phyloP scores from a whole-genome alignment of 2,329 filamentous ascomycete species.

The Xylariaceae sp. region DNA sequence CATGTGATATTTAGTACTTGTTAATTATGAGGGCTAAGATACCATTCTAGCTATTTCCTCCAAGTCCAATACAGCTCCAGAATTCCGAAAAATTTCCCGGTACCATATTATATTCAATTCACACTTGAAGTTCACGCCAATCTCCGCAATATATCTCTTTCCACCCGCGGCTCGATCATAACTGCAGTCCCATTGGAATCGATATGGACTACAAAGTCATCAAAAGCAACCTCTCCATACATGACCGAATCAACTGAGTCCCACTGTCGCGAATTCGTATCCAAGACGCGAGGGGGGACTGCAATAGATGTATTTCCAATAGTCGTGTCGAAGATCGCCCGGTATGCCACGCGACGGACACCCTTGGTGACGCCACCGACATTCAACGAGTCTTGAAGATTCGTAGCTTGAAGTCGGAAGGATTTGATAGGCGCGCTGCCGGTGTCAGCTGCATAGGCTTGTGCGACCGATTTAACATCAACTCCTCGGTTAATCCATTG shows the following conservation, averaged over 20 bases:
- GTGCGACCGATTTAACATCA: conserved; percentile 6
- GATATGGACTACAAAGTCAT: conserved; percentile 20
- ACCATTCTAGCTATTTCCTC: no score
- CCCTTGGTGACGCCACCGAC: background rate
- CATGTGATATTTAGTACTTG: no score
- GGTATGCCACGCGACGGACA: conserved; percentile 10
- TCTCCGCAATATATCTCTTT: conserved; percentile 13
- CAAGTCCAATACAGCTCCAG: no score
- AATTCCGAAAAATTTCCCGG: no score
- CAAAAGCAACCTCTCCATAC: conserved; percentile 16
- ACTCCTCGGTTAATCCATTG: conserved; percentile 12
- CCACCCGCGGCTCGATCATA: conserved; percentile 15
- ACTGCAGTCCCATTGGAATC: conserved; percentile 9
- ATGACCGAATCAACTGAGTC: conserved; percentile 1
- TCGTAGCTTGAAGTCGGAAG: conserved; percentile 6
- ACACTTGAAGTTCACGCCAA: background rate
- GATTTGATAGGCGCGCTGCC: conserved; percentile 4
- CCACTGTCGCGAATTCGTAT: conserved; percentile 7
- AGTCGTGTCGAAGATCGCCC: conserved; percentile 12
- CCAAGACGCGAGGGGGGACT: conserved; percentile 6
- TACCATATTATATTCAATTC: no score
- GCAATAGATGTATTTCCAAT: background rate
- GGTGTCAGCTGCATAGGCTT: conserved; percentile 10
- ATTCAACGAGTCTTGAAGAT: background rate
- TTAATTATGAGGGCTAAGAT: no score